Evolutionary conservation across 257 asterid species (phyloP), one percentile per base, ranked within the genome.

Genomic region (Paulownia fortunei): DNA sequence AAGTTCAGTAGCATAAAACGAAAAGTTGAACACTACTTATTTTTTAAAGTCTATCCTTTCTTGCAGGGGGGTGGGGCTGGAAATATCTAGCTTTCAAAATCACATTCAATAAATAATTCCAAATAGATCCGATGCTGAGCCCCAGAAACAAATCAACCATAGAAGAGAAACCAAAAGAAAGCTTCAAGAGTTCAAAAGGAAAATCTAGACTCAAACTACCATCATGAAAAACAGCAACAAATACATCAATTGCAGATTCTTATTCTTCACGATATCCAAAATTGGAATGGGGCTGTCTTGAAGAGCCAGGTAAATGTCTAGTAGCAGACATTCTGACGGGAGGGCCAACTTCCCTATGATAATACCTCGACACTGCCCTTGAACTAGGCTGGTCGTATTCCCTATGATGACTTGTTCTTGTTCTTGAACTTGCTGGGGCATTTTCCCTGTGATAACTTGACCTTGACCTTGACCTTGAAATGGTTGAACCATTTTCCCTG

Each of bases 291-390:
- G 41, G 49, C 66, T 46, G 72, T 72, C 68, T 67, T 23, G 82
- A 72, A 49, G 82, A 64, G 46, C 77, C 70, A 21, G 67, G 75
- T 2, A 19, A 11, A 11, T 68, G 69, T 42, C 74, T 8, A 2
- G 76, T 7, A 41, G 13, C 67, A 23, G 32, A 41, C 26, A 11
- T n/a, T 75, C 80, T 68, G 41, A 21, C 34, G 5, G 68, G 61
- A 42, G 69, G 66, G 0, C 5, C 73, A 42, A 19, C 47, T 21
- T 27, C 73, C 74, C 64, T 5, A 15, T 23, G 15, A 75, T 62
- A 2, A 37, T 34, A n/a, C 44, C 78, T 77, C 5, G 80, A 63
- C 36, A 81, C 72, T 41, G 63, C 6, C 8, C 80, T 76, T 73
- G 76, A 59, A 42, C 52, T 60, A 54, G 30, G 32, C 23, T 44